Conservation (phyloP, 2,329 filamentous ascomycete genomes). For the Knufia fluminis region DNA sequence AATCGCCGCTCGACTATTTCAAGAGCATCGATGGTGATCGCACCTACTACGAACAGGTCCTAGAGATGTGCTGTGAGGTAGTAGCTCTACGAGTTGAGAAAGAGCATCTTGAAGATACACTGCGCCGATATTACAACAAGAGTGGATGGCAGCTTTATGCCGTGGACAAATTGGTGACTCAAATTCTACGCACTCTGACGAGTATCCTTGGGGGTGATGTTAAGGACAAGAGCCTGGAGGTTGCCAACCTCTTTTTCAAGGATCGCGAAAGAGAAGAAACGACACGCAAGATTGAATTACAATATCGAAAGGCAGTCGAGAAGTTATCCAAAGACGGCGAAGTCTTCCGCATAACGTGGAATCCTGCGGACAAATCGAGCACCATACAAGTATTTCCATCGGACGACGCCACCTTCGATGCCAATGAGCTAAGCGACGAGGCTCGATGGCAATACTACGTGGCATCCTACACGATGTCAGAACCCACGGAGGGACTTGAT, state of each 20-base stretch:
- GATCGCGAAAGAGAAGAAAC: slow-evolving; percentile 76
- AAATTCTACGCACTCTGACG: slow-evolving; percentile 71
- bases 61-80: slow-evolving; percentile 78
- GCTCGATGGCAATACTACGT: slow-evolving; percentile 89
- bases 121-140: slow-evolving; percentile 84
- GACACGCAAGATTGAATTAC: slow-evolving; percentile 81
- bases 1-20: slow-evolving; percentile 67
- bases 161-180: slow-evolving; percentile 76
- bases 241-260: slow-evolving; percentile 76
- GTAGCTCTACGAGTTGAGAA: slow-evolving; percentile 76
- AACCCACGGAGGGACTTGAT: slow-evolving; percentile 73
- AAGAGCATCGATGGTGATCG: slow-evolving; percentile 52
- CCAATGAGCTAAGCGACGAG: slow-evolving; percentile 55
- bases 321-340: slow-evolving; percentile 89
- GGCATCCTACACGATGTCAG: slow-evolving; percentile 77
- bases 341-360: slow-evolving; percentile 78
- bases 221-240: slow-evolving; percentile 88
- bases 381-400: slow-evolving; percentile 76
- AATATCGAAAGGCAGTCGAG: slow-evolving; percentile 82
- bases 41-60: slow-evolving; percentile 75
- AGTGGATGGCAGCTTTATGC: slow-evolving; percentile 91
- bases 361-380: slow-evolving; percentile 58
- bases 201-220: slow-evolving; percentile 55
- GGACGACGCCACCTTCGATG: slow-evolving; percentile 70
- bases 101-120: slow-evolving; percentile 73